Evolutionary conservation across 805 yeast species (phyloP), one percentile per base, ranked within the genome.

Genomic region (Schizosaccharomyces octosporus): DNA sequence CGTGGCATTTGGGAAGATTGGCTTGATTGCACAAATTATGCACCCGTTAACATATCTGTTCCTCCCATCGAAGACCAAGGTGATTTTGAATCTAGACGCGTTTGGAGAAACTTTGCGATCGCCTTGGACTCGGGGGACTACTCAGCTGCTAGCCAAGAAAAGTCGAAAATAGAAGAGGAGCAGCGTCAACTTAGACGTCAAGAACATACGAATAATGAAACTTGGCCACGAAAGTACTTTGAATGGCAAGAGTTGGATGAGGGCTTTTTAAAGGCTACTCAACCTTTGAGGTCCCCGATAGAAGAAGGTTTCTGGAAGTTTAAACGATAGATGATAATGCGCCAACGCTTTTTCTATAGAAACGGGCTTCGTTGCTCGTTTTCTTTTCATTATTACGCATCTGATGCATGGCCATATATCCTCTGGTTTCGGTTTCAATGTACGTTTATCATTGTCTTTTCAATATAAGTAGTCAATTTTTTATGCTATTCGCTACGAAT

Each of bases 91-190:
- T 78, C 87, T 63, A 83, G 96, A 74, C 80, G 76, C 66, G 97
- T 97, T 15, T 90, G 98, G 98, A 67, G 70, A 61, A 79, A 82
- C 65, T 97, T 93, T 36, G 95, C 97, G 0, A 86, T 78, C 7
- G 97, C 97, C n/a, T 84, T 88, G 67, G 80, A 77, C 62, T 72
- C 73, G 29, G 85, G 90, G 57, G 84, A 89, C 71, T 87, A 79
- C 72, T 86, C 85, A 66, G 72, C 78, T 65, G 88, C 90, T 66
- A 82, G 83, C 68, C 74, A 75, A 65, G 85, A 84, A 68, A 90
- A 90, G 75, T 75, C 87, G 17, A 73, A 75, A 69, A 78, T 93
- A 66, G 98, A 90, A 74, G 84, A 85, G 68, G 79, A 75, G 27
- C 97, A 90, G 75, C 82, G 98, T 69, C 88, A 81, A 58, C 69